Conservation (phyloP, 768 basidiomycete species). For the Chlorophyllum brunneum region DNA sequence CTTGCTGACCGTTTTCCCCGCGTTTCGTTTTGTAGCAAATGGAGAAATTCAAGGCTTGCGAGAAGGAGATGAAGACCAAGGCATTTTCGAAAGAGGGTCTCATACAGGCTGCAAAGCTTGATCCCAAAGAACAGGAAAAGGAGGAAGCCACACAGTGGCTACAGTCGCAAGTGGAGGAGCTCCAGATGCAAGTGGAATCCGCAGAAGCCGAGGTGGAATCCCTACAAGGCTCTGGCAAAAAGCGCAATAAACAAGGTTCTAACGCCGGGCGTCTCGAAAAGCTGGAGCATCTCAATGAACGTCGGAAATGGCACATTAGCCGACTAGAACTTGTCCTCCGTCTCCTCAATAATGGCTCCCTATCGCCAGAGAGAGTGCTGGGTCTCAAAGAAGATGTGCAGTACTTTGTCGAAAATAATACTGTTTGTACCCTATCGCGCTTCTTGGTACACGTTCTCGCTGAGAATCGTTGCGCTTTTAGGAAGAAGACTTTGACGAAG, state of each 20-base stretch:
- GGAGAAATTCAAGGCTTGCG: slow-evolving; percentile 99
- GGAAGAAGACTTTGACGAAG: slow-evolving; percentile 98
- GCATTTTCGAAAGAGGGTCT: slow-evolving; percentile 99
- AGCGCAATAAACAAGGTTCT: slow-evolving; percentile 70
- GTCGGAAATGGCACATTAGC: slow-evolving; percentile 92
- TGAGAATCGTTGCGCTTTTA: slow-evolving; percentile 26
- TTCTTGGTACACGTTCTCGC: too few species aligned
- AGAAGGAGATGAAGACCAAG: slow-evolving; percentile 99
- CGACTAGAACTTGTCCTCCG: slow-evolving; percentile 92
- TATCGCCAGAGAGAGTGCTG: slow-evolving; percentile 76
- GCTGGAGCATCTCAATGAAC: slow-evolving; percentile 86
- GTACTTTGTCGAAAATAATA: slow-evolving; percentile 95
- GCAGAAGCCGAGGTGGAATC: slow-evolving; percentile 94
- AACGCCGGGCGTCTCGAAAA: slow-evolving; percentile 73
- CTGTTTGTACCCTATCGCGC: slow-evolving; percentile 49
- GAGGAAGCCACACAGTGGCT: slow-evolving; percentile 87
- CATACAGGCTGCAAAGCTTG: slow-evolving; percentile 88
- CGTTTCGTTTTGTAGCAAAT: slow-evolving; percentile 80
- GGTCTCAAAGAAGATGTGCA: slow-evolving; percentile 89
- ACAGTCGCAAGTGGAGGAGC: slow-evolving; percentile 83
- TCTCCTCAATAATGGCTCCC: slow-evolving; percentile 88
- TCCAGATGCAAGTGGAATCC: slow-evolving; percentile 89
- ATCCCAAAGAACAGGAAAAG: slow-evolving; percentile 97
- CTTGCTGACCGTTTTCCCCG: slow-evolving; percentile 4
- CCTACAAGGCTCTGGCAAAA: slow-evolving; percentile 78